Conservation (phyloP, 345 rosid species). For the Arabis alpina region DNA sequence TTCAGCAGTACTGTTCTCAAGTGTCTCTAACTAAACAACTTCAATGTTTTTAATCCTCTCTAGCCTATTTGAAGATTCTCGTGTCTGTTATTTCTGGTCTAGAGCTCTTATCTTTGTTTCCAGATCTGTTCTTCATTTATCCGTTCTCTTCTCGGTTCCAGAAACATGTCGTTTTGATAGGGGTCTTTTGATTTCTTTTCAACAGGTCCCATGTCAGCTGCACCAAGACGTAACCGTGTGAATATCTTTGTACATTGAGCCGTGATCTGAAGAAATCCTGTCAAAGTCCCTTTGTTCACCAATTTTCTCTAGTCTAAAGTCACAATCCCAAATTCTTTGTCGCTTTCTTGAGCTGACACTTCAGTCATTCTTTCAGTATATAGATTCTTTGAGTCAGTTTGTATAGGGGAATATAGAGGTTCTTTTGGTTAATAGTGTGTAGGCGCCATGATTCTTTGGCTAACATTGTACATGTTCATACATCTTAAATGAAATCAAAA, state of each 20-base stretch:
- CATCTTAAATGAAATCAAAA: conserved; percentile 34
- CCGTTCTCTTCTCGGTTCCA: conserved; percentile 33
- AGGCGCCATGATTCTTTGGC: conserved; percentile 19
- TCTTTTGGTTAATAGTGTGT: conserved; percentile 18
- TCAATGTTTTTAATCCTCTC: conserved; percentile 15
- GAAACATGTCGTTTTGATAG: conserved; percentile 68
- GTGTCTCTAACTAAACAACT: conserved; percentile 8
- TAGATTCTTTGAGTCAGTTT: conserved; percentile 31
- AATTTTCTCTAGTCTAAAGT: conserved; percentile 9
- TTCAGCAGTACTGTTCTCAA: conserved; percentile 13
- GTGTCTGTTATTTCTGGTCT: conserved; percentile 13
- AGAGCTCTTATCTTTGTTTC: conserved; percentile 5
- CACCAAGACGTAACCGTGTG: conserved; percentile 64
- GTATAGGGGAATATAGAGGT: conserved; percentile 23
- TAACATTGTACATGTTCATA: conserved; percentile 24
- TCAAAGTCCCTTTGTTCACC: conserved; percentile 47
- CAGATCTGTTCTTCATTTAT: conserved; percentile 19
- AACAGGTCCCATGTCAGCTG: conserved; percentile 70
- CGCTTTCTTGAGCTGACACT: conserved; percentile 13
- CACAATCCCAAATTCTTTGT: conserved; percentile 10
- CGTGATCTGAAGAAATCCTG: conserved; percentile 50
- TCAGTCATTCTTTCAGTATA: conserved; percentile 34
- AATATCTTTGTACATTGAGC: conserved; percentile 67
- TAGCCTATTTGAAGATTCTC: conserved; percentile 25
- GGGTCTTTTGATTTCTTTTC: conserved; percentile 55